Conservation (phyloP, 1,284 basidiomycete genomes). For the Cystobasidium slooffiae region DNA sequence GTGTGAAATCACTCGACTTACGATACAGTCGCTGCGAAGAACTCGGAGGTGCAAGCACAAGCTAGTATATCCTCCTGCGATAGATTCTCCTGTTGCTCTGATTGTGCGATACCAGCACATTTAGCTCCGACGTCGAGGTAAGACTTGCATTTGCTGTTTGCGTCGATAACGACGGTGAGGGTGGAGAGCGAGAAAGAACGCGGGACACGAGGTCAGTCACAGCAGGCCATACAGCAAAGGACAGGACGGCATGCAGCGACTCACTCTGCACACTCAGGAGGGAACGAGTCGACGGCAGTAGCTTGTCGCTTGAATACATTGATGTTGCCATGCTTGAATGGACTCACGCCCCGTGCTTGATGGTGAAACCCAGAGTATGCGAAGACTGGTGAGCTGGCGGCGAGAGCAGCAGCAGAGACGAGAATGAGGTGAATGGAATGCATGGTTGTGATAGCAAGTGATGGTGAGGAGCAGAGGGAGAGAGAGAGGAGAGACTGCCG, state of each 20-base stretch:
- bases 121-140: background rate
- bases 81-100: background rate
- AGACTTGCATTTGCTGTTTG: constrained; percentile 14
- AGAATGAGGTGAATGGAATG: no score
- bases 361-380: no score
- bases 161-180: background rate
- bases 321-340: background rate
- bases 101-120: background rate
- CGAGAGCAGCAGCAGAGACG: no score
- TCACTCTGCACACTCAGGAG: background rate
- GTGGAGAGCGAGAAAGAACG: no score
- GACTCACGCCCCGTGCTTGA: no score
- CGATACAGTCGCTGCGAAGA: background rate
- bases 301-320: background rate
- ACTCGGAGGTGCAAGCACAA: constrained; percentile 2
- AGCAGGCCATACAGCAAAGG: no score
- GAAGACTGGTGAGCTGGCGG: no score
- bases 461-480: no score
- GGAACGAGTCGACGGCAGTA: background rate
- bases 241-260: background rate
- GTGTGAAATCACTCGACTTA: background rate
- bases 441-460: no score
- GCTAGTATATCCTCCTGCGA: constrained; percentile 9
- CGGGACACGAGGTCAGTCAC: no score
- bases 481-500: no score